Evolutionary conservation across 768 basidiomycete species (phyloP), one percentile per base, ranked within the genome.

Genomic region (Gymnopilus dilepis): DNA sequence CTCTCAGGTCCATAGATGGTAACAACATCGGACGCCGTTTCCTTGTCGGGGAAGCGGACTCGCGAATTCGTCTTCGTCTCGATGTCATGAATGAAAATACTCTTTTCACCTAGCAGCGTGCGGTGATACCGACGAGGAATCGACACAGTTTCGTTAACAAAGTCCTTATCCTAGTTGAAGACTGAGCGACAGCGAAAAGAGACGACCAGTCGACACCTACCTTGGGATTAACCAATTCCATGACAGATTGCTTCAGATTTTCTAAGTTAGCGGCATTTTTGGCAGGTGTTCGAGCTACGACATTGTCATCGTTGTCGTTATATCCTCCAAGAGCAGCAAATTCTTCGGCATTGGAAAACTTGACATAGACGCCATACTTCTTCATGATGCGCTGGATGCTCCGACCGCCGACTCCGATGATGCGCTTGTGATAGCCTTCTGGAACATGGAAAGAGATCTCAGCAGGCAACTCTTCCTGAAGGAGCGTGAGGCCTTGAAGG

Each of bases 321-420:
- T 97, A 97, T 5, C 96, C 97, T 26, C 97, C 97, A 65, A 96
- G 83, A 12, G 91, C 87, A 37, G 95, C 95, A 75, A 96, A 97
- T 73, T 99, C 97, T 68, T 99, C 97, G 11, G 94, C 94, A 73
- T 98, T 99, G 22, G 94, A 94, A 70, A 99, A 99, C 77, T 99
- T 99, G 76, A 99, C 97, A 77, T 98, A 99, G 21, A 98, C 97
- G n/a, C 97, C 97, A 66, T 91, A 97, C 74, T 97, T 95, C 81
- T 98, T 98, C 97, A 99, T 99, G 77, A 99, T 99, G 61, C 95
- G 87, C 75, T 99, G 97, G 61, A 99, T 98, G 76, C 95, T 99
- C 70, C 95, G 89, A 28, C 97, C 97, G 33, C 95, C 96, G 34
- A 98, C 96, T 62, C 97, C 97, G 66, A 99, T 99, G 73, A 99